Conservation (phyloP, 148 eudicot genomes). For the Rhododendron griersonianum region DNA sequence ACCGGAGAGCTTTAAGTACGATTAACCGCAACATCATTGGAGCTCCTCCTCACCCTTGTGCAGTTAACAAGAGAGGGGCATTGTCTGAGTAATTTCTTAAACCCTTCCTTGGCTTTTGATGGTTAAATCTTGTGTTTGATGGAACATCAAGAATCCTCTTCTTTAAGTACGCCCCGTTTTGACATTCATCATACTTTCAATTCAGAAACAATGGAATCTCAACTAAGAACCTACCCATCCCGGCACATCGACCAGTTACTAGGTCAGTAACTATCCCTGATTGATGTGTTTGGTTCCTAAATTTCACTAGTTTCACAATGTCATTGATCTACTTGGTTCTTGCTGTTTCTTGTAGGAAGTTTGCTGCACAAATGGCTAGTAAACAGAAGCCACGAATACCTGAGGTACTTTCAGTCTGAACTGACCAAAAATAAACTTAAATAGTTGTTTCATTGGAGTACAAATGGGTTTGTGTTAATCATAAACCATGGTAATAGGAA, state of each 20-base stretch:
- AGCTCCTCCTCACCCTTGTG: conserved; percentile 40
- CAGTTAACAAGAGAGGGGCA: conserved; percentile 39
- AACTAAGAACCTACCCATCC: conserved; percentile 31
- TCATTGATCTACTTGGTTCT: neutral
- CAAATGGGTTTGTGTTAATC: neutral
- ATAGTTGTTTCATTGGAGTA: neutral
- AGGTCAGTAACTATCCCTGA: conserved; percentile 36
- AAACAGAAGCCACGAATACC: conserved; percentile 28
- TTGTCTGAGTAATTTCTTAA: conserved; percentile 43
- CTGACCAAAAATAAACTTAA: neutral
- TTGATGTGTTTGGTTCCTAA: conserved; percentile 2
- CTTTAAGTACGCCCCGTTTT: neutral
- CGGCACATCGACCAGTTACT: conserved; percentile 60
- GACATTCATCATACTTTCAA: conserved; percentile 1
- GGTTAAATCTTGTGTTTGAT: neutral
- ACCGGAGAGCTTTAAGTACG: conserved; percentile 58
- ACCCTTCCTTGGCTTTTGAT: conserved; percentile 9
- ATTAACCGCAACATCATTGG: conserved; percentile 49
- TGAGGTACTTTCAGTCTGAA: conserved; percentile 35
- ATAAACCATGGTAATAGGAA: conserved; percentile 24
- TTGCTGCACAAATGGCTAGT: conserved; percentile 53
- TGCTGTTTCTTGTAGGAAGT: conserved; percentile 42
- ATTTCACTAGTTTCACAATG: neutral
- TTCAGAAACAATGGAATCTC: conserved; percentile 40
- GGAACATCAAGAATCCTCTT: neutral